Percentiles rank a stretch among this genome's conserved stretches.
Evolutionary conservation across 306 rosid species (phyloP).

Genomic region (Senna siamea): DNA sequence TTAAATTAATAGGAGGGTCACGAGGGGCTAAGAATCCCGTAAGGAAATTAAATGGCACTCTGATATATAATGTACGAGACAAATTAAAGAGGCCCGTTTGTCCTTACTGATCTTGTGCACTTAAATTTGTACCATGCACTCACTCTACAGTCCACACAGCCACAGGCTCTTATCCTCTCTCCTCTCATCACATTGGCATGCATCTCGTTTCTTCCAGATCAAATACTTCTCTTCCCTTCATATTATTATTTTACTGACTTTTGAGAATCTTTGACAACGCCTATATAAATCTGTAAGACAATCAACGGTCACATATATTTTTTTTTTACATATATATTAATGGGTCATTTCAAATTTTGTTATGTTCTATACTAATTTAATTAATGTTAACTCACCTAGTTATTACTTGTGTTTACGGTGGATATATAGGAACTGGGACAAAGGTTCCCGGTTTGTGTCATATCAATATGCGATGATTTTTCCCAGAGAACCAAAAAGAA

Average conservation of each 20-base stretch:
- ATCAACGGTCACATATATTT: too few relatives aligned
- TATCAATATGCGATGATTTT: too few relatives aligned
- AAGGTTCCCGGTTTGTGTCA: too few relatives aligned
- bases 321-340: too few relatives aligned
- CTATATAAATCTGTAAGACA: conserved; percentile 10
- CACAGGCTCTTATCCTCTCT: conserved; percentile 8
- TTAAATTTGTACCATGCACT: conserved; percentile 35
- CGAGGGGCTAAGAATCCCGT: conserved; percentile 66
- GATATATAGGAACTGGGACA: too few relatives aligned
- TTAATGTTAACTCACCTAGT: background rate
- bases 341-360: background rate
- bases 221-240: conserved; percentile 23
- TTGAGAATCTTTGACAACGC: conserved; percentile 1
- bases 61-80: conserved; percentile 49
- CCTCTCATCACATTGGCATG: background rate
- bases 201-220: conserved; percentile 36
- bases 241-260: background rate
- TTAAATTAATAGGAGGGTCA: conserved; percentile 48
- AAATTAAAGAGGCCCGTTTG: conserved; percentile 46
- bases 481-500: too few relatives aligned
- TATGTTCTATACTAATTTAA: background rate
- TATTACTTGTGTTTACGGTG: too few relatives aligned
- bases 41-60: conserved; percentile 55
- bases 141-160: conserved; percentile 10
- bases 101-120: conserved; percentile 40